Base-by-base conservation (phyloP, 306 rosid genomes). In the Corylus americana region DNA sequence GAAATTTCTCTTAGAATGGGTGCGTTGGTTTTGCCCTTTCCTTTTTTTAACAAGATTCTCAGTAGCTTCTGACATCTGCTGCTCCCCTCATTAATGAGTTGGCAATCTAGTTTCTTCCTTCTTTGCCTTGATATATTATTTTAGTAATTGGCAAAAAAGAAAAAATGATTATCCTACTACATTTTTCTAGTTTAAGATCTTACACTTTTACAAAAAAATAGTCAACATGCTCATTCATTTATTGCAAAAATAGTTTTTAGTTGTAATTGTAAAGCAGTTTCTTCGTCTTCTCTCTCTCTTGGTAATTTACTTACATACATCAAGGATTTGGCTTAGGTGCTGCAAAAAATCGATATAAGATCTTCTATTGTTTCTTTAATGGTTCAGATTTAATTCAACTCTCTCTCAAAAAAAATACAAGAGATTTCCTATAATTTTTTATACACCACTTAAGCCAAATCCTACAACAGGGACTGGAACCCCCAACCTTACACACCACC, bases 1-100 rank as follows among this genome's bases (percentile, higher is more conserved):
- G 62, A 88, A 88, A 83, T 80, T 84, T 61, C 91, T 95, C 73
- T 82, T 95, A 77, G 97, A 91, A 90, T 87, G 93, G 96, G 99
- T 93, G 83, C 4, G 81, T 53, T 64, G 25, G 16, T 76, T 13
- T 69, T 74, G 58, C 4, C 4, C 7, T 68, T 72, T 83, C 74
- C 47, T 42, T 14, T 63, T 72, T 75, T 64, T 70, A 75, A 42
- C 50, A 31, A 2, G 31, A 22, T 62, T 74, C 48, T 67, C n/a
- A 4, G 63, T 16, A 62, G 37, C 17, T 63, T n/a, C 25, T 44
- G 44, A 39, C 63, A 10, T 47, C 20, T 70, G 11, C 39, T 44
- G 53, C 58, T 25, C 61, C 75, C 75, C 44, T 71, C 42, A 8
- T 48, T 71, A 39, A 12, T 37, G 13, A 16, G 25, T 71, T 8